Evolutionary conservation across 2,329 filamentous ascomycete genomes (phyloP).

Genomic region (Fusarium oligoseptatum): DNA sequence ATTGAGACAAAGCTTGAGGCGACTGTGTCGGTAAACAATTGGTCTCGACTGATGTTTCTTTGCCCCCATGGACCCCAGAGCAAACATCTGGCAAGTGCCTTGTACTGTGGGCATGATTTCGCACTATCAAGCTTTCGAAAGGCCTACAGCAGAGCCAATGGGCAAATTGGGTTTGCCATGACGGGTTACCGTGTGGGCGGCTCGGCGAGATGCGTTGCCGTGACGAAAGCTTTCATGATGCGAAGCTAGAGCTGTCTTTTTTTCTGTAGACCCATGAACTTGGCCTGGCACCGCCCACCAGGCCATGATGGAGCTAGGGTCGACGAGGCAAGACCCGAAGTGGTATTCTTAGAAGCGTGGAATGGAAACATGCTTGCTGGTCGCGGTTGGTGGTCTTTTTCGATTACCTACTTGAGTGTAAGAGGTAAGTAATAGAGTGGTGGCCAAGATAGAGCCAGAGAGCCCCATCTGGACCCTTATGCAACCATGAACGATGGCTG

Average conservation of each 20-base stretch:
- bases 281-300: constrained; percentile 16
- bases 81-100: neutral
- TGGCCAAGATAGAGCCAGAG: constrained; percentile 10
- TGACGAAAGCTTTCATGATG: constrained; percentile 42
- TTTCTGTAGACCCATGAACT: neutral
- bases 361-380: neutral
- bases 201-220: constrained; percentile 40
- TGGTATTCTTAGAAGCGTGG: constrained; percentile 27
- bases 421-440: neutral
- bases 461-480: constrained; percentile 33
- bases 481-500: constrained; percentile 33
- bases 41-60: neutral
- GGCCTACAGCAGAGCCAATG: neutral
- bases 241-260: constrained; percentile 27
- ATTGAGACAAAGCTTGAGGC: constrained; percentile 18
- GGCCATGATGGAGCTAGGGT: constrained; percentile 12
- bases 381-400: neutral
- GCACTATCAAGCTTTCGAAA: neutral
- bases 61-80: neutral
- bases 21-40: neutral
- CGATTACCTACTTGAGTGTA: constrained; percentile 7
- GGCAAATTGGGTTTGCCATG: neutral
- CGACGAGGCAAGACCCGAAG: constrained; percentile 11
- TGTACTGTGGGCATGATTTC: neutral
- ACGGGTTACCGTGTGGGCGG: constrained; percentile 18